phyloP scores from a whole-genome alignment of 176 grass and related monocot species.

The Musa itinerans region DNA sequence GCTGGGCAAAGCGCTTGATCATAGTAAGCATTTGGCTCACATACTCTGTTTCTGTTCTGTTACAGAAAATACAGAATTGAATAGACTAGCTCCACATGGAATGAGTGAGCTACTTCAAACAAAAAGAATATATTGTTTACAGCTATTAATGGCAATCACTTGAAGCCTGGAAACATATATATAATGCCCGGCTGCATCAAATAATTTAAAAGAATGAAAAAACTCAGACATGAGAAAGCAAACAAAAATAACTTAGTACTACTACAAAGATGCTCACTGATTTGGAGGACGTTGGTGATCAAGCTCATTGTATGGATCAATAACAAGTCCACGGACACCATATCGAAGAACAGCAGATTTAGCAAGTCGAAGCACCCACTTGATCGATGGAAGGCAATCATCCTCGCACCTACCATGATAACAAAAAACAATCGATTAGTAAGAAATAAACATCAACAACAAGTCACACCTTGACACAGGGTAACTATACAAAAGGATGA shows the following conservation, averaged over 20 bases:
- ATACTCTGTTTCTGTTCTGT: constrained; percentile 92
- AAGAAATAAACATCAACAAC: not conserved
- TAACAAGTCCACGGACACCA: constrained; percentile 86
- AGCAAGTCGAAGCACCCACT: constrained; percentile 83
- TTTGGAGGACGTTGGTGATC: constrained; percentile 76
- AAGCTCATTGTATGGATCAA: constrained; percentile 98
- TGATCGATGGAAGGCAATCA: constrained; percentile 69
- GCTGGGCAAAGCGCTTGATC: constrained; percentile 97
- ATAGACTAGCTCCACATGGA: not conserved
- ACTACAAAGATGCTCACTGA: constrained; percentile 39
- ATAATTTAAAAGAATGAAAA: not conserved
- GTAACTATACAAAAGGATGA: not conserved
- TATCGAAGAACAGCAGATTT: constrained; percentile 80
- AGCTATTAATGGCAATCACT: too few relatives aligned
- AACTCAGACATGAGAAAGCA: not conserved
- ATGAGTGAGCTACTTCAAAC: not conserved
- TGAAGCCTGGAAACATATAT: not conserved
- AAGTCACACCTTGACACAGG: not conserved
- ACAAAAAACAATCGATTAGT: not conserved
- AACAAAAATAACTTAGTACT: not conserved
- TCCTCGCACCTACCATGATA: constrained; percentile 52
- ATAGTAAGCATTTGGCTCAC: constrained; percentile 92
- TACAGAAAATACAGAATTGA: constrained; percentile 11
- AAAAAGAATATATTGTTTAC: not conserved
- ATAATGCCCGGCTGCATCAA: not conserved